Base-by-base conservation (phyloP, 208 protist species). In the Leishmania lainsoni region DNA sequence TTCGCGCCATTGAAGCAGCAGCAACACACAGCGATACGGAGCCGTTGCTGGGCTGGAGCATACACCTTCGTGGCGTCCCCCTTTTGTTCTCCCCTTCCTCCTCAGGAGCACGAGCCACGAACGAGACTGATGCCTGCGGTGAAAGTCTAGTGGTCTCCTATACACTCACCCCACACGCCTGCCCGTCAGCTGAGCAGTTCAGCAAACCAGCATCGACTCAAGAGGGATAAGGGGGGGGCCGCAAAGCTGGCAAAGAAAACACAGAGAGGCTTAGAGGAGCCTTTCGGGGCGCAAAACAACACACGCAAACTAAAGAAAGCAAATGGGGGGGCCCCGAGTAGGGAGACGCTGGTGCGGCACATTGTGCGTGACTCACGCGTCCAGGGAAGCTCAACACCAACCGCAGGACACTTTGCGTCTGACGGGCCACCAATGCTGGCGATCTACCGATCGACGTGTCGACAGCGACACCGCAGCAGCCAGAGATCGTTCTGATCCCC, bases 301-400 rank as follows among this genome's bases (percentile, higher is more conserved):
- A 35, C 26, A 4, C 29, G 61, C 61, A 42, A 20, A 45, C 42
- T 45, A 2, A 16, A 14, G 17, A 35, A 68, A 22, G 58, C 39
- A 32, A 65, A 93, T 93, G 87, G 90, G 90, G 87, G 83, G 0
- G 88, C 84, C 56, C 90, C 90, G 3, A 91, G 86, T 82, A 81
- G 87, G 66, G 90, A 93, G 70, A 91, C 88, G 49, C 86, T 93
- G 35, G 69, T 87, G 68, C 85, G 90, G n/a, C 54, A 80, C 54
- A 76, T 91, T 63, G 83, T 91, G 56, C 86, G 87, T 17, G 81
- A 86, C 59, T 85, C 89, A 32, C 63, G 61, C 48, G 9, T 51
- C 56, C 32, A 49, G 0, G 52, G 56, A 14, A 29, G 8, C 74
- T 8, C 74, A 17, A 39, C 29, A 42, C 56, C 74, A 5, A 35